Percentiles rank a stretch among this genome's conserved stretches.
Evolutionary conservation across 306 rosid species (phyloP).

Genomic region (Acacia confusa): DNA sequence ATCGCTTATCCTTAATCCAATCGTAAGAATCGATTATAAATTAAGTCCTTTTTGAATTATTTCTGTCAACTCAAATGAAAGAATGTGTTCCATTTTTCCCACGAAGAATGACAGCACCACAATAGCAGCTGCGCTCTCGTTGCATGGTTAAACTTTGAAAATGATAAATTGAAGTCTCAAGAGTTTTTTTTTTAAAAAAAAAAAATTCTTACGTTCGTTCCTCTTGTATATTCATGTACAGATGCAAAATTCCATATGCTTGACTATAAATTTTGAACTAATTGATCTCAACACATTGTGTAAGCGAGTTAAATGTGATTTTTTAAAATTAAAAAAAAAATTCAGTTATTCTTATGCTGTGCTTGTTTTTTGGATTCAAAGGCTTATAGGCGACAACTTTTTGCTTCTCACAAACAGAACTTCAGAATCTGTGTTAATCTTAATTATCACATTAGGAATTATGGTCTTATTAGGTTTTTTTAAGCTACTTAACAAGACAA

Average conservation of each 20-base stretch:
- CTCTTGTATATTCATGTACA: background rate
- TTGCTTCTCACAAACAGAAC: background rate
- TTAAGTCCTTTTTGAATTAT: background rate
- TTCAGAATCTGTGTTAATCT: background rate
- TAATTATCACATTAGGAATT: background rate
- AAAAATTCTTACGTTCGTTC: background rate
- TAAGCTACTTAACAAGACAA: background rate
- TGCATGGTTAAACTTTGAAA: background rate
- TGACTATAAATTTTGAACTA: background rate
- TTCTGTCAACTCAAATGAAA: background rate
- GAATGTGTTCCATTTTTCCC: background rate
- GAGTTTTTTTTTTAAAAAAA: background rate
- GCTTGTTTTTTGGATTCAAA: background rate
- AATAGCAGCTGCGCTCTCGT: background rate
- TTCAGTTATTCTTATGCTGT: background rate
- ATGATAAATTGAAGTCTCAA: background rate
- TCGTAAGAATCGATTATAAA: background rate
- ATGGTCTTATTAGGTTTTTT: background rate
- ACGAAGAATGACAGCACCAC: background rate
- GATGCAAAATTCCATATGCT: too few relatives aligned
- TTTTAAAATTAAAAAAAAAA: background rate
- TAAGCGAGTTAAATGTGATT: background rate
- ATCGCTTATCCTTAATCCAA: background rate
- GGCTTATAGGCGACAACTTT: background rate
- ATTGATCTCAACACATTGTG: too few relatives aligned